Conservation (phyloP, 176 grass and related monocot species). For the Lolium perenne region DNA sequence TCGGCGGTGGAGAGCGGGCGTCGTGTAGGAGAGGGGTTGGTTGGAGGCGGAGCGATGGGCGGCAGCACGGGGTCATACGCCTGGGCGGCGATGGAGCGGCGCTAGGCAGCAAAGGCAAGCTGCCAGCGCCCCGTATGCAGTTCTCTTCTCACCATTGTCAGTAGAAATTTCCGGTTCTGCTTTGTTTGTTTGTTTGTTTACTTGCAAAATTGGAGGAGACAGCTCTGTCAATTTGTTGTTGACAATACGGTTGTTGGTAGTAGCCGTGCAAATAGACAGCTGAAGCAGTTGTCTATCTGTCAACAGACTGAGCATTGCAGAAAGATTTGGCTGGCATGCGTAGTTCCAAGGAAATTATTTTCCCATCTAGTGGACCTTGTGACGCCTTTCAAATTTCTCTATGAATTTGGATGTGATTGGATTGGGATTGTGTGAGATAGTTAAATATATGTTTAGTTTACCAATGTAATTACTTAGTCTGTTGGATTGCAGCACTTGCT, state of each 20-base stretch:
- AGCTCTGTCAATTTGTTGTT: background rate
- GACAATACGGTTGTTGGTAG: too few relatives aligned
- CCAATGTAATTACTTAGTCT: background rate
- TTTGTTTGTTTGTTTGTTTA: background rate
- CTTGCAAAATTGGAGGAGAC: background rate
- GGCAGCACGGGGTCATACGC: background rate
- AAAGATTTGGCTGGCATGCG: background rate
- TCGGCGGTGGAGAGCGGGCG: background rate
- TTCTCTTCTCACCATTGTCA: background rate
- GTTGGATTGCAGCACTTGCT: background rate
- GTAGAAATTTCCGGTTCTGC: background rate
- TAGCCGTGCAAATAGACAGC: background rate
- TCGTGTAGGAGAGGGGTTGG: background rate
- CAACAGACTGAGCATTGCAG: too few relatives aligned
- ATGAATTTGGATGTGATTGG: background rate
- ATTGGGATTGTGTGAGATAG: background rate
- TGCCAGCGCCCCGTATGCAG: too few relatives aligned
- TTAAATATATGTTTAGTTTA: background rate
- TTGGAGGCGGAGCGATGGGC: background rate
- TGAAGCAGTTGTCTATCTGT: too few relatives aligned
- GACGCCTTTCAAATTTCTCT: background rate
- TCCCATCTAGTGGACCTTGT: background rate
- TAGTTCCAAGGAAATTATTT: background rate
- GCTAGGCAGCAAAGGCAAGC: slow-evolving; percentile 3
- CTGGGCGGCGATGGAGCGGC: background rate